These are phyloP conservation scores for Chlamydomonas eustigma DNA, from an alignment of 139 green algal genomes.

Conservation along the genomic window DNA sequence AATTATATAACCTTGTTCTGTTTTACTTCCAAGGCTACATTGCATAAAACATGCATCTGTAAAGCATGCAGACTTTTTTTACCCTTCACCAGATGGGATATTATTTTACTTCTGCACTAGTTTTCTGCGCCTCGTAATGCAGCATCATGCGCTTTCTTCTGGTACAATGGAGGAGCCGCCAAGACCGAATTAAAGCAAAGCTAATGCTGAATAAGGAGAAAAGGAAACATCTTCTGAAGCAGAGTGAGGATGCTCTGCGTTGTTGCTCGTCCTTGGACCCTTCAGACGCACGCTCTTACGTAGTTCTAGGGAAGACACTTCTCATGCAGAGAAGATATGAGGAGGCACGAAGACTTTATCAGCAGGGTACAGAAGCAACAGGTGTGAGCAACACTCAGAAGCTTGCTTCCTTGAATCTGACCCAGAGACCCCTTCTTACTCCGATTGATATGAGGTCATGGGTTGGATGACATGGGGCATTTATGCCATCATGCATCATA, in stretches of 20 bases:
- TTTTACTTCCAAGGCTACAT: too few species aligned
- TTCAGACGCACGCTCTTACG: constrained; percentile 82
- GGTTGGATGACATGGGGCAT: too few species aligned
- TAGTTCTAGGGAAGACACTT: constrained; percentile 81
- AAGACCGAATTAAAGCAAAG: constrained; percentile 38
- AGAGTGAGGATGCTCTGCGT: constrained; percentile 54
- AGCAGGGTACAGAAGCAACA: constrained; percentile 75
- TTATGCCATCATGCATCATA: too few species aligned
- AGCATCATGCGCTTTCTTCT: too few species aligned
- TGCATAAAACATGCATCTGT: too few species aligned
- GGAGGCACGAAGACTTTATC: constrained; percentile 83
- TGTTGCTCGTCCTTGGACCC: constrained; percentile 63
- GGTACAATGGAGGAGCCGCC: constrained; percentile 64
- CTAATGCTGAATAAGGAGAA: constrained; percentile 18
- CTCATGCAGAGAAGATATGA: constrained; percentile 66
- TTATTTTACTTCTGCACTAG: too few species aligned
- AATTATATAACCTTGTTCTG: too few species aligned
- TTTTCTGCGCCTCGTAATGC: too few species aligned
- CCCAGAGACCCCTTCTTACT: neutral
- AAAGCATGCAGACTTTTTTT: too few species aligned
- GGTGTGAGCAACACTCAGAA: constrained; percentile 28
- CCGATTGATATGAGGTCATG: too few species aligned
- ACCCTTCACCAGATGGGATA: too few species aligned
- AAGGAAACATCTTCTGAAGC: constrained; percentile 24
- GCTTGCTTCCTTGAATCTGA: neutral